Evolutionary conservation across 345 rosid species (phyloP).

Genomic region (Eucalyptus virginea): DNA sequence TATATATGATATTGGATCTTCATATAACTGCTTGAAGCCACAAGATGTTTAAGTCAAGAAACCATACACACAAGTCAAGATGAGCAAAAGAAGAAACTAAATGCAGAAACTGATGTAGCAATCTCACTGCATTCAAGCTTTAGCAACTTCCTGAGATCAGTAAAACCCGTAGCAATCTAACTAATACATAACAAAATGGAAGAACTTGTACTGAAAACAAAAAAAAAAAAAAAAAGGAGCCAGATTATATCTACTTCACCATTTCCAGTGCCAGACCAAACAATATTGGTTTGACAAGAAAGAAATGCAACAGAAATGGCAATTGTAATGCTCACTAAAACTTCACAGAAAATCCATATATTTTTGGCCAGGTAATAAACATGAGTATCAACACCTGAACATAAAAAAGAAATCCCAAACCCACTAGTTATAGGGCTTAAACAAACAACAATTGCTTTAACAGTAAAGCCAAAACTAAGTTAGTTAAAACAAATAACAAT

Average conservation of each 20-base stretch:
- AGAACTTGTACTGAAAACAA: neutral
- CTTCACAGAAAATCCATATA: neutral
- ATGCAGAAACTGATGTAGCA: neutral
- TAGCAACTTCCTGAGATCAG: neutral
- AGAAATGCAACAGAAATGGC: neutral
- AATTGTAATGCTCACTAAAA: neutral
- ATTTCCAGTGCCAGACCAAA: neutral
- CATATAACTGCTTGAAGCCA: slow-evolving; percentile 39
- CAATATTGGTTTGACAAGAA: neutral
- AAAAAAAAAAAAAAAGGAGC: neutral
- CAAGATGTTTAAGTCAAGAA: neutral
- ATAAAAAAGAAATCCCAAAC: neutral
- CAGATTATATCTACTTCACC: neutral
- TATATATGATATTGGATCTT: slow-evolving; percentile 58
- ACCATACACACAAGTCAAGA: neutral
- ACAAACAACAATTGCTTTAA: neutral
- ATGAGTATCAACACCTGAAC: too few species aligned
- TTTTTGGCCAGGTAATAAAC: neutral
- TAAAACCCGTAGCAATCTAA: neutral
- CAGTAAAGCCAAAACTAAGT: neutral
- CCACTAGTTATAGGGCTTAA: neutral
- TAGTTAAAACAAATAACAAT: neutral
- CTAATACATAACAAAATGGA: neutral
- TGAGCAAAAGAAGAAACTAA: neutral
- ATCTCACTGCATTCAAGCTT: neutral